Evolutionary conservation across 768 basidiomycete species (phyloP), one percentile per base, ranked within the genome.

Genomic region (Mycena olivaceomarginata): DNA sequence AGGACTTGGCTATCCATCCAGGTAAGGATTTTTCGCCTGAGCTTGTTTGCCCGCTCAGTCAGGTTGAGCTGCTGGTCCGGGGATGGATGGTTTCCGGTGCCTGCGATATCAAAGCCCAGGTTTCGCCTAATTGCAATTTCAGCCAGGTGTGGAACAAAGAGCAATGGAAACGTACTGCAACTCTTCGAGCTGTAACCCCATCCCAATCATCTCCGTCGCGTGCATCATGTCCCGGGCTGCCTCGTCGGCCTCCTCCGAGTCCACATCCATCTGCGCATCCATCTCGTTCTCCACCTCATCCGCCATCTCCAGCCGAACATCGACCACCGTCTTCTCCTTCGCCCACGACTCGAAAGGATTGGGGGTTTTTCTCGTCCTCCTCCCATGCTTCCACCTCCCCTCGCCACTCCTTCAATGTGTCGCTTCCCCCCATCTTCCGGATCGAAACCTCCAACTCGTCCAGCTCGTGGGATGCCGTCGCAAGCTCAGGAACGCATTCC

Each of bases 151-250:
- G 48, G 25, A 6, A 0, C n/a, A 71, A 48, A 18, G 8, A 10
- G 5, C 1, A 20, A 16, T 45, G 41, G 18, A 13, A 64, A 72
- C 73, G n/a, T 56, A 70, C 80, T 82, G 81, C 48, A 75, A 37
- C 10, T 74, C 78, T 45, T 82, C 81, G 41, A 80, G 64, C 15
- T 79, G 57, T n/a, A 82, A 39, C 15, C 80, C 78, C 22, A 75
- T 68, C 41, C 60, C 68, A n/a, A 81, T 70, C 53, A 79, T 62
- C 56, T 75, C 67, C 6, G 67, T 76, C 2, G 69, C 60, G 1
- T 74, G 74, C 31, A 76, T 62, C 31, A 78, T 76, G 22, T 70
- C 25, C 25, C 69, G 22, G 16, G 39, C 10, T 39, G 39, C 46
- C 4, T 67, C n/a, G n/a, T 31, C 68, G 0, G 73, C 72, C 31